Evolutionary conservation across 2,329 filamentous ascomycete species (phyloP).

Genomic region (Neofusicoccum parvum): DNA sequence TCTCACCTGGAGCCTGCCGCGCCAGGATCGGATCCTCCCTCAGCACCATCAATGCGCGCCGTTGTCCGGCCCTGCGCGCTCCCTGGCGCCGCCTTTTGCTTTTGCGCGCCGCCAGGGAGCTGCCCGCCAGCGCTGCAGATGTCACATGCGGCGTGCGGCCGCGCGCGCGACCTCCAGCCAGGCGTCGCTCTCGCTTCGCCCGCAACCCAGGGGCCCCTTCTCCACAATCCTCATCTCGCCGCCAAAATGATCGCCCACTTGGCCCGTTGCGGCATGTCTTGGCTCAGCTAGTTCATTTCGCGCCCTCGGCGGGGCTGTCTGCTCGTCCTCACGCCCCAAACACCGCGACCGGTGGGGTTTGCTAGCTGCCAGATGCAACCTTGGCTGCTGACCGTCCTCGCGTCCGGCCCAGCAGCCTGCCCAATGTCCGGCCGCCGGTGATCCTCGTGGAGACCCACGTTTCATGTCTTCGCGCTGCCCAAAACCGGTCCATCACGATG

Average conservation of each 20-base stretch:
- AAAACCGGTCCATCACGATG: conserved; percentile 5
- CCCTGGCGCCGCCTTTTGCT: conserved; percentile 4
- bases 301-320: background rate
- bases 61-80: background rate
- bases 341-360: conserved; percentile 8
- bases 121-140: background rate
- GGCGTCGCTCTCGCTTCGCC: background rate
- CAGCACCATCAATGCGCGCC: conserved; percentile 4
- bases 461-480: conserved; percentile 9
- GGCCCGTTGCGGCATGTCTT: conserved; percentile 10
- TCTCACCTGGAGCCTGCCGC: conserved; percentile 10
- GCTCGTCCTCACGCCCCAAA: background rate
- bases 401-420: background rate
- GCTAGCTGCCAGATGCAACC: conserved; percentile 17
- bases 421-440: conserved; percentile 9
- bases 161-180: background rate
- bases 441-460: conserved; percentile 1
- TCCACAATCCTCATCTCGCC: conserved; percentile 21
- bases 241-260: conserved; percentile 13
- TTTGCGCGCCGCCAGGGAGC: conserved; percentile 4
- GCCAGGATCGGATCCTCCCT: conserved; percentile 21
- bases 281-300: conserved; percentile 15
- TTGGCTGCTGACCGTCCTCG: conserved; percentile 17
- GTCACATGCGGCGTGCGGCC: conserved; percentile 5
- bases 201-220: conserved; percentile 5